Conservation (phyloP, 192 early-diverging fungal genomes). For the Radiomyces spectabilis region DNA sequence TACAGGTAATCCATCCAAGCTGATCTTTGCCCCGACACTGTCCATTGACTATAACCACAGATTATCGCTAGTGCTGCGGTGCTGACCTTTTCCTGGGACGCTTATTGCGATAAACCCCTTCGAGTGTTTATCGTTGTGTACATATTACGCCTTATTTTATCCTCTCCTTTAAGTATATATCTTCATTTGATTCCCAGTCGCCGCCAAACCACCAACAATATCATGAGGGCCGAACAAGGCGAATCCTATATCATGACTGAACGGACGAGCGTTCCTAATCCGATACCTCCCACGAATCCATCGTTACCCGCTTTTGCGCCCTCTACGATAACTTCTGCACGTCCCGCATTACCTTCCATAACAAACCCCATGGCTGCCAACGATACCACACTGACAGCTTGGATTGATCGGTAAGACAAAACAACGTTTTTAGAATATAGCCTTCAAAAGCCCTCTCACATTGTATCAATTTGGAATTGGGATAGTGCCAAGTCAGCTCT, state of each 20-base stretch:
- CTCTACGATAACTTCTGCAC: background rate
- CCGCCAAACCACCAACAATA: slow-evolving; percentile 4
- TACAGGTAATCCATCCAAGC: slow-evolving; percentile 20
- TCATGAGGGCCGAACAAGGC: background rate
- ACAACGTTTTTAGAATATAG: background rate
- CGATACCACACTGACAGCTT: slow-evolving; percentile 1
- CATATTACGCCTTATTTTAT: slow-evolving; percentile 45
- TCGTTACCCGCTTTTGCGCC: background rate
- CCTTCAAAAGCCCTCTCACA: background rate
- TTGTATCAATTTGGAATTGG: background rate
- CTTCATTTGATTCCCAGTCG: slow-evolving; percentile 45
- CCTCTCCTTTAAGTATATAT: slow-evolving; percentile 56
- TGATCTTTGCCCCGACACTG: background rate
- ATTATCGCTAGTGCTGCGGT: slow-evolving; percentile 44
- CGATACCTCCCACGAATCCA: background rate
- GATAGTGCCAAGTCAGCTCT: slow-evolving; percentile 53
- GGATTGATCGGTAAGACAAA: slow-evolving; percentile 7
- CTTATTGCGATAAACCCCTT: slow-evolving; percentile 42
- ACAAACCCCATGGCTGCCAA: background rate
- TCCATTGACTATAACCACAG: slow-evolving; percentile 28
- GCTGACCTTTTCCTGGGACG: slow-evolving; percentile 40
- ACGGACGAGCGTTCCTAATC: background rate
- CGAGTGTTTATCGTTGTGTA: slow-evolving; percentile 54
- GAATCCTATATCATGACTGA: slow-evolving; percentile 7
- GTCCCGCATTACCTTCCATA: no score